A percentile compares a stretch with the other conserved stretches of the same genome.
Conservation (phyloP, 768 basidiomycete species). For the Mycena olivaceomarginata region DNA sequence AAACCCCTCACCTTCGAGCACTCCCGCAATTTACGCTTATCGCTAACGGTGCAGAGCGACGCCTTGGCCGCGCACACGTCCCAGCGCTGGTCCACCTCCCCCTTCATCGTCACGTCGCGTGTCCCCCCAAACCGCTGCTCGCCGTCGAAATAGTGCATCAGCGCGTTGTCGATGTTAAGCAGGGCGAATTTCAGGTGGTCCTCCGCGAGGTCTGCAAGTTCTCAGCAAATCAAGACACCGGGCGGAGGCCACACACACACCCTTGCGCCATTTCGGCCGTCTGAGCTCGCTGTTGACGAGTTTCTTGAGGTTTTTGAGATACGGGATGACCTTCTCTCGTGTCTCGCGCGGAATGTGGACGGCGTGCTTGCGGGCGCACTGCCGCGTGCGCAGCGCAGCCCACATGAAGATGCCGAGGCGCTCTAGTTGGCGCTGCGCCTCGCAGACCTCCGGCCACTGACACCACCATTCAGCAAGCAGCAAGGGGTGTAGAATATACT, state of each 20-base stretch:
- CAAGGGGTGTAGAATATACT: neutral
- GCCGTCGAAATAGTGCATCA: slow-evolving; percentile 35
- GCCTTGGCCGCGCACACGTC: slow-evolving; percentile 41
- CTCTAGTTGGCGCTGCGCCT: slow-evolving; percentile 38
- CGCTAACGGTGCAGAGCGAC: slow-evolving; percentile 19
- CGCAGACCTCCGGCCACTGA: slow-evolving; percentile 36
- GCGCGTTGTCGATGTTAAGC: slow-evolving; percentile 1
- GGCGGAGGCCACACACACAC: neutral
- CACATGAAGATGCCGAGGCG: slow-evolving; percentile 23
- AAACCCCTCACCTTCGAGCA: slow-evolving; percentile 17
- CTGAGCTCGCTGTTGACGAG: slow-evolving; percentile 33
- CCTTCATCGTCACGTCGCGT: slow-evolving; percentile 30
- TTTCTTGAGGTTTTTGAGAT: slow-evolving; percentile 33
- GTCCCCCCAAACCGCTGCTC: slow-evolving; percentile 38
- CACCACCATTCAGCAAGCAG: neutral
- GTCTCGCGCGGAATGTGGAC: slow-evolving; percentile 39
- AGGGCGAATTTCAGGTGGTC: neutral
- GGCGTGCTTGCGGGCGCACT: slow-evolving; percentile 32
- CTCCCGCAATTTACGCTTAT: slow-evolving; percentile 31
- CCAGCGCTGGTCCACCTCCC: slow-evolving; percentile 31
- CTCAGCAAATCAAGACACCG: neutral
- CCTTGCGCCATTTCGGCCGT: slow-evolving; percentile 35
- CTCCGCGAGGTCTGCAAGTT: slow-evolving; percentile 22
- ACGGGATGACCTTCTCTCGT: slow-evolving; percentile 23
- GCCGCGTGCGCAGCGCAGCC: slow-evolving; percentile 34